Evolutionary conservation across 2,329 filamentous ascomycete species (phyloP), one percentile per base, ranked within the genome.

Genomic region (Cladophialophora chaetospira): DNA sequence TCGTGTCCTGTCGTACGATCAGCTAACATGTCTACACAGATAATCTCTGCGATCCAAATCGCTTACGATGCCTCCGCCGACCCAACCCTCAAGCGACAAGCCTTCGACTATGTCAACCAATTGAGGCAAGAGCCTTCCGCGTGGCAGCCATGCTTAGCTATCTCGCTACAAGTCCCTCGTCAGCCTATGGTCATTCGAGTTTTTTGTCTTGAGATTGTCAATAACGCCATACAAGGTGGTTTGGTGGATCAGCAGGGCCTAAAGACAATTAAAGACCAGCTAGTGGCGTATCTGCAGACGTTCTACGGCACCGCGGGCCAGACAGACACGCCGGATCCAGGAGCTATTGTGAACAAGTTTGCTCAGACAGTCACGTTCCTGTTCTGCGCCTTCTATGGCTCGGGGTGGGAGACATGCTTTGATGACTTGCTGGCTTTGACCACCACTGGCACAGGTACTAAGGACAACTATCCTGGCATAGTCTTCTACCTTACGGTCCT

Each of bases 331-430:
- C 75, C 86, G 62, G 94, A 99, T 71, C 84, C 87, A 6, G 72
- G 84, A 21, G 83, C 84, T 63, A 87, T 99, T 40, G 93, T 97
- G 75, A 99, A 97, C 77, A 99, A 99, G 76, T 84, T 99, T 65
- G 92, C 93, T 43, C 94, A 99, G 76, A 96, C 92, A 10, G 78
- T 99, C 67, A 99, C 94, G 8, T 94, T 91, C 69, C 85, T 99
- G 48, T 99, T 99, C 73, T 88, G 91, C 31, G 85, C 87, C 10
- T 81, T 96, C 53, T 99, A 99, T 73, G 85, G 85, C 51, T 84
- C 88, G 51, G 88, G 88, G 33, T 99, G 94, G 94, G 83, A 89
- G 67, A 84, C 79, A 58, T 97, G 97, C 73, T 86, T 99, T 70
- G 89, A 96, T 68, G 94, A 99, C 70, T 89, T 97, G 65, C 79